Evolutionary conservation across 495 filamentous ascomycete genomes (phyloP).

Genomic region (Corynascus novoguineensis): DNA sequence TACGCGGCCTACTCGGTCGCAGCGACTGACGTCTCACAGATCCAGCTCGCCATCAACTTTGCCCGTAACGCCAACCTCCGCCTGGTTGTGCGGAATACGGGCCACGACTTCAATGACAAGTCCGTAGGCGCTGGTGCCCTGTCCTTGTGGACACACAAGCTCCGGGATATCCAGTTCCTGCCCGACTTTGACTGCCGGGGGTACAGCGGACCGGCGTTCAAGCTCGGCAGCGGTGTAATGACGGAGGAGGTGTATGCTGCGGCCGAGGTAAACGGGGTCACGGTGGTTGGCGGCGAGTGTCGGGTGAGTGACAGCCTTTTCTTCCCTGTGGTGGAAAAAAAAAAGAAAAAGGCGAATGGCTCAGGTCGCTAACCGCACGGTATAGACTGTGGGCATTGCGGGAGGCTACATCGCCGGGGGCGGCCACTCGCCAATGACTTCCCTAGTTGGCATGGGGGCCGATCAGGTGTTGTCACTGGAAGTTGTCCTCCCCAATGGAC

Average conservation of each 20-base stretch:
- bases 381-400: slow-evolving; percentile 44
- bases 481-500: slow-evolving; percentile 52
- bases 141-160: slow-evolving; percentile 58
- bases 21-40: slow-evolving; percentile 50
- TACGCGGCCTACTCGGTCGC: slow-evolving; percentile 57
- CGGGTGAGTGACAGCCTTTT: slow-evolving; percentile 20
- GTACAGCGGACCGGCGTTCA: slow-evolving; percentile 44
- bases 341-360: no score
- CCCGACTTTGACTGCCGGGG: slow-evolving; percentile 32
- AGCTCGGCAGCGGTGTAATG: slow-evolving; percentile 44
- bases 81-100: slow-evolving; percentile 62
- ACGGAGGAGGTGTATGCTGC: slow-evolving; percentile 42
- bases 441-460: slow-evolving; percentile 44
- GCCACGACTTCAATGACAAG: slow-evolving; percentile 54
- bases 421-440: slow-evolving; percentile 44
- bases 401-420: slow-evolving; percentile 54
- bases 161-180: slow-evolving; percentile 47
- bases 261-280: slow-evolving; percentile 35
- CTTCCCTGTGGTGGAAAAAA: not conserved
- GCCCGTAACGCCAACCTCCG: slow-evolving; percentile 54
- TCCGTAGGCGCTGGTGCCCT: slow-evolving; percentile 48
- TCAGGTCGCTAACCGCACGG: slow-evolving; percentile 5
- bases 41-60: slow-evolving; percentile 59
- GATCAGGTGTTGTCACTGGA: slow-evolving; percentile 52
- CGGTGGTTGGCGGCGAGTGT: slow-evolving; percentile 47